phyloP scores from a whole-genome alignment of 2,329 filamentous ascomycete genomes.

The Onygena corvina region DNA sequence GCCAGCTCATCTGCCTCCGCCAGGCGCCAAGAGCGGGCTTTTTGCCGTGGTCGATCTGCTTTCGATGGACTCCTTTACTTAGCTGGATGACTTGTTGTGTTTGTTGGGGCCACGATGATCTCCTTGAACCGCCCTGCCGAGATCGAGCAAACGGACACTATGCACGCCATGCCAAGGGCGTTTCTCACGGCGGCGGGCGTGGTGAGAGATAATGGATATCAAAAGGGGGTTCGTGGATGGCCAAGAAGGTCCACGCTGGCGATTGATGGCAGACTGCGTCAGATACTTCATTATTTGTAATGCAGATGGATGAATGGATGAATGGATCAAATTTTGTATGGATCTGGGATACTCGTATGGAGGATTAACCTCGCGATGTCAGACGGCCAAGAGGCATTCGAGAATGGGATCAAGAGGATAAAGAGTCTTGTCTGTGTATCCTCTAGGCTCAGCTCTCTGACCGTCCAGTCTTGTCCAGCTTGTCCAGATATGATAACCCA shows the following conservation, averaged over 20 bases:
- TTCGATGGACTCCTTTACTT: too few species aligned
- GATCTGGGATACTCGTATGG: neutral
- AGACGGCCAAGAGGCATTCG: neutral
- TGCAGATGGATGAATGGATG: neutral
- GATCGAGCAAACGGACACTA: neutral
- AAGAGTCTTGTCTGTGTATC: constrained; percentile 1
- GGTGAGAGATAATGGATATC: neutral
- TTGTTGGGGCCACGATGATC: too few species aligned
- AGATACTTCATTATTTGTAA: too few species aligned
- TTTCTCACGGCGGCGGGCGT: neutral
- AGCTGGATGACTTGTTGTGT: too few species aligned
- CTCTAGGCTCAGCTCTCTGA: too few species aligned
- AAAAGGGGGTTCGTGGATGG: neutral
- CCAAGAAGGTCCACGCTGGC: too few species aligned
- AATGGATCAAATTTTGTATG: too few species aligned
- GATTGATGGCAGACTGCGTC: too few species aligned
- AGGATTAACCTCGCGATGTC: neutral
- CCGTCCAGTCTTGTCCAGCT: too few species aligned
- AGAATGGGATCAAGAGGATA: neutral
- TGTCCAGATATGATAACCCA: too few species aligned
- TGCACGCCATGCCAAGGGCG: neutral
- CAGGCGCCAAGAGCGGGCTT: constrained; percentile 2
- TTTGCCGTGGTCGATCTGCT: too few species aligned
- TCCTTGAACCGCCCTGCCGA: neutral
- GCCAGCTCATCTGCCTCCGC: neutral